These are phyloP conservation scores for Periconia sp. DNA, from an alignment of 2,329 filamentous ascomycete species.

Conservation along the genomic window DNA sequence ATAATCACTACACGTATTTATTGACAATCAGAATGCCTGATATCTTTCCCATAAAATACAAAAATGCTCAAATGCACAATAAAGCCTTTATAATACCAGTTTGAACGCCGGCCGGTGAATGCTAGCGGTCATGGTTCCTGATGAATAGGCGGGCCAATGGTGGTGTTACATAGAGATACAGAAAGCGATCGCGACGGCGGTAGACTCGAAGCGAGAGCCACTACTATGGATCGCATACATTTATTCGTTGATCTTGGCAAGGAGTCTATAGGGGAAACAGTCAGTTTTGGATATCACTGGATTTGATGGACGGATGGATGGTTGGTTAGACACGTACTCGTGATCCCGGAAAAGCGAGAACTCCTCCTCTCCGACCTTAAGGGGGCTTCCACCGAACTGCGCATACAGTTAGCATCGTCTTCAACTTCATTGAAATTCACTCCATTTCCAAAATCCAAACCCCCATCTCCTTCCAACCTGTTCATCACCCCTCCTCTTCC, in stretches of 20 bases:
- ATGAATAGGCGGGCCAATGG: slow-evolving; percentile 5
- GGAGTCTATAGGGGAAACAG: slow-evolving; percentile 70
- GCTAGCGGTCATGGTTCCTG: slow-evolving; percentile 23
- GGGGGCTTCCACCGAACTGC: slow-evolving; percentile 87
- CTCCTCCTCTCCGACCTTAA: slow-evolving; percentile 98
- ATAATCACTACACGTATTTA: slow-evolving; percentile 13
- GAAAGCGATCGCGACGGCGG: background rate
- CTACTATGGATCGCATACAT: slow-evolving; percentile 4
- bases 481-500: background rate
- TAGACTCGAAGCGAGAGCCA: background rate
- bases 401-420: background rate
- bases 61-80: background rate
- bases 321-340: slow-evolving; percentile 69
- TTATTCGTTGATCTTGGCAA: slow-evolving; percentile 99
- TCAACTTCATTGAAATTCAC: background rate
- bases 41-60: slow-evolving; percentile 17
- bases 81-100: slow-evolving; percentile 12
- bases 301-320: background rate
- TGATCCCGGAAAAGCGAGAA: slow-evolving; percentile 94
- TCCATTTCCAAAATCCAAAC: background rate
- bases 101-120: slow-evolving; percentile 31
- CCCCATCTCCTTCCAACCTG: background rate
- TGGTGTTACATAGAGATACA: slow-evolving; percentile 34
- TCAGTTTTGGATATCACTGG: slow-evolving; percentile 10
- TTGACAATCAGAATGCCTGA: background rate